Evolutionary conservation across 73 alveolate genomes (phyloP), one percentile per base, ranked within the genome.

Genomic region (Paramecium octaurelia): DNA sequence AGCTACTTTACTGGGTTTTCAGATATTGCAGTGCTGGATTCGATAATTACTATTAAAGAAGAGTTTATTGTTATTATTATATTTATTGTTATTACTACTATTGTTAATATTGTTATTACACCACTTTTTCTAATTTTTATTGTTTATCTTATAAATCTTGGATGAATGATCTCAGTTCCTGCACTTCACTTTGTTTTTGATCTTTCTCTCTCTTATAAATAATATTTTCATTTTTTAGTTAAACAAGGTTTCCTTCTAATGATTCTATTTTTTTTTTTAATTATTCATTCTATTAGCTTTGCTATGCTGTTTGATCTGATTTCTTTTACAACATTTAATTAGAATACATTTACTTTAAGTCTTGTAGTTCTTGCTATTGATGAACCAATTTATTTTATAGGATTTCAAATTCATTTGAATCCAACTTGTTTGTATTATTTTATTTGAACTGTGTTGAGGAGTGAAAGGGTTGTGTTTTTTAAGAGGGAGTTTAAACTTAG

Each of bases 221-320:
- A 21, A 2, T 1, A 24, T 80, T 80, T 8, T 80, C 91, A 80
- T 46, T 46, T 50, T 80, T 80, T 46, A 80, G 44, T 27, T 42
- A 43, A 8, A 27, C 57, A 43, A 80, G 42, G 44, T 44, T 80
- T 3, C 48, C 46, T 48, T 80, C 91, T 24, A 80, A 35, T 4
- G 43, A 42, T 1, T 80, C 91, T 11, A 80, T 80, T 35, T 80
- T 80, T 29, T 80, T 80, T 48, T 80, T 44, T 42, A 80, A 46
- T 24, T 34, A 11, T 8, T 80, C 91, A 73, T 64, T 64, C 9
- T 64, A 64, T 64, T 64, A 24, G 31, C 12, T 64, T 34, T 64
- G 29, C 12, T 64, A 27, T 23, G 5, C 5, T 7, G 8, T 64
- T 64, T 10, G 7, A 31, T 64, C 84, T 31, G 12, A 31, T 9